A percentile compares a stretch with the other conserved stretches of the same genome.
Conservation (phyloP, 2,329 filamentous ascomycete species). For the Calonectria leucothoes region DNA sequence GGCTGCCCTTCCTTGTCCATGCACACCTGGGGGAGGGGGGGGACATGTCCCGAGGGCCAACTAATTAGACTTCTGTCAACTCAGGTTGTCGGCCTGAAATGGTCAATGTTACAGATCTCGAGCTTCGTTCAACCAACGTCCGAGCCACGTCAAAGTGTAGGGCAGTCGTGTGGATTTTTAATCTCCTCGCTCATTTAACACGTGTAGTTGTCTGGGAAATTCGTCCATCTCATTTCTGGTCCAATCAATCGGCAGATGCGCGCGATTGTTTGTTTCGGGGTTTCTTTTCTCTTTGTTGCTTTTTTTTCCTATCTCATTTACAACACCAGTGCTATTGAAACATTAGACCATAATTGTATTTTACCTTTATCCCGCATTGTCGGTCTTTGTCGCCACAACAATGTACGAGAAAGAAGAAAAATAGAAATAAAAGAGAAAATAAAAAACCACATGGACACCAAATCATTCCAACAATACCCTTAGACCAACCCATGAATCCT, state of each 20-base stretch:
- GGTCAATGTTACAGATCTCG: not conserved
- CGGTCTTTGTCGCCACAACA: not conserved
- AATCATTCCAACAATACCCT: not conserved
- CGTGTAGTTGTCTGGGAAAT: not conserved
- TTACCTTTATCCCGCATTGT: no score
- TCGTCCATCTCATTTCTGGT: not conserved
- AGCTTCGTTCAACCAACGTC: not conserved
- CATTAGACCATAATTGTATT: not conserved
- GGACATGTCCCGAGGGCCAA: not conserved
- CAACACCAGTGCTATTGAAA: not conserved
- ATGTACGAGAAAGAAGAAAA: not conserved
- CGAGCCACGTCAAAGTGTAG: not conserved
- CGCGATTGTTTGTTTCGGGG: not conserved
- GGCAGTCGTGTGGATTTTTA: not conserved
- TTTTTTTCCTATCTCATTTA: not conserved
- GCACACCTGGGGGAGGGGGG: not conserved
- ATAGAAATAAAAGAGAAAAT: not conserved
- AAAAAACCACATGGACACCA: no score
- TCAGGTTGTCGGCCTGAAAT: not conserved
- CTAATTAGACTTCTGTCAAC: not conserved
- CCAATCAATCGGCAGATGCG: not conserved
- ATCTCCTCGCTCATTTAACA: not conserved
- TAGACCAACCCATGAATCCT: not conserved
- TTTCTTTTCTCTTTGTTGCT: not conserved
- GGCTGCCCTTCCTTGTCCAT: not conserved